A percentile compares a stretch with the other conserved stretches of the same genome.
Conservation (phyloP, 129 eudicot species). For the Glebionis coronaria region DNA sequence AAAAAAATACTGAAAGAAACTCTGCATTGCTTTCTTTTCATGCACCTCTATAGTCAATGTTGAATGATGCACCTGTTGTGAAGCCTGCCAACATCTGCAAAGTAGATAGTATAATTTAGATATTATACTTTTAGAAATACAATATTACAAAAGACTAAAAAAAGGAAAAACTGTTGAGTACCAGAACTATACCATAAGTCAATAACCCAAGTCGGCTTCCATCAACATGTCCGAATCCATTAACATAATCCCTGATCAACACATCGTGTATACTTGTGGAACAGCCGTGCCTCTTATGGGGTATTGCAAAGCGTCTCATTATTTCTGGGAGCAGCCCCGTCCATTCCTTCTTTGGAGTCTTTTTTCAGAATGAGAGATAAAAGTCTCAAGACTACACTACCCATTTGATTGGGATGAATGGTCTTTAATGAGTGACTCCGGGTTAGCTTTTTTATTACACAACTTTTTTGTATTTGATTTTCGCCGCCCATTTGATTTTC, state of each 20-base stretch:
- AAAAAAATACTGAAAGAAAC: too few relatives aligned
- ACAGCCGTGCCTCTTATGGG: conserved; percentile 89
- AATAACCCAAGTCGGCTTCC: conserved; percentile 86
- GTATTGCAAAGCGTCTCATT: conserved; percentile 92
- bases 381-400: too few relatives aligned
- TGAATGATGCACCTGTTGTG: too few relatives aligned
- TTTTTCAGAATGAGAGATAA: too few relatives aligned
- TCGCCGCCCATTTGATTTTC: too few relatives aligned
- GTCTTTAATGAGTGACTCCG: too few relatives aligned
- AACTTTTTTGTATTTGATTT: too few relatives aligned
- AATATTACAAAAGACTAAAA: not conserved
- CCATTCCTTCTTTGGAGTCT: conserved; percentile 92
- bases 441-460: too few relatives aligned
- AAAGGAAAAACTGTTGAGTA: conserved; percentile 23
- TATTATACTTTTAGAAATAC: not conserved
- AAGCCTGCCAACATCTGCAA: conserved; percentile 96
- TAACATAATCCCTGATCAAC: conserved; percentile 99
- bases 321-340: conserved; percentile 93
- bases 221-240: conserved; percentile 94
- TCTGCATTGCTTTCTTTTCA: conserved; percentile 95
- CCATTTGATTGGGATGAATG: too few relatives aligned
- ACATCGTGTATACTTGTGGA: conserved; percentile 73
- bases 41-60: conserved; percentile 91
- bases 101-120: not conserved
- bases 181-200: conserved; percentile 96